Base-by-base conservation (phyloP, 139 green algal species). In the Micractinium conductrix region DNA sequence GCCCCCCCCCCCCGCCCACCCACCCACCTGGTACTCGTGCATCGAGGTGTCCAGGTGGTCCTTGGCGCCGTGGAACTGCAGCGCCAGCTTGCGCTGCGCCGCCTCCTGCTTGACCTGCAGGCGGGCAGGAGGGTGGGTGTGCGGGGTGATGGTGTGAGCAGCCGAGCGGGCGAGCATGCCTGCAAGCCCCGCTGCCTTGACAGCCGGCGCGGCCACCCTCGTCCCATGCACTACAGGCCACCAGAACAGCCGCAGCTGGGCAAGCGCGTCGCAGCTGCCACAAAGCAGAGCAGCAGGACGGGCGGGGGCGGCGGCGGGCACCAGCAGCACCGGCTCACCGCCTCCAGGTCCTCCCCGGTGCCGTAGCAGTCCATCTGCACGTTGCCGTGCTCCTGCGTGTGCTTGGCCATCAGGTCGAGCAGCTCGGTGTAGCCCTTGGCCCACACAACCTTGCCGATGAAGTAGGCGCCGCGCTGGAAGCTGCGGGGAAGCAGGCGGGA, bases 371-470 rank as follows among this genome's bases (percentile, higher is more conserved):
- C 97, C 78, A 99, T 87, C 10, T 76, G 62, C 65, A 62, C 68
- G n/a, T 62, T 62, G 19, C 78, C 78, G 62, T 86, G 38, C 19
- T 26, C 7, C 33, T 22, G 28, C 44, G 17, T 60, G 45, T 82
- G 37, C 71, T 89, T 87, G 74, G 90, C 63, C 38, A 98, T 44
- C 45, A 96, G 90, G 38, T 98, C 92, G 80, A 99, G 90, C 90
- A 99, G 93, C 93, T 99, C 96, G 16, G 96, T 97, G 93, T 99
- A 99, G 81, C 97, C 97, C 91, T 99, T 99, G 82, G 92, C 96
- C 97, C 97, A 99, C 71, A 99, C 88, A 50, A 92, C 93, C 89
- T 94, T 93, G 80, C 97, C 97, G n/a, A 99, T 93, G 91, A 99
- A 99, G 92, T 99, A 99, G 4, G 92, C 92, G 68, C 97, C 96